Base-by-base conservation (phyloP, 345 rosid genomes). In the Gossypium mustelinum region DNA sequence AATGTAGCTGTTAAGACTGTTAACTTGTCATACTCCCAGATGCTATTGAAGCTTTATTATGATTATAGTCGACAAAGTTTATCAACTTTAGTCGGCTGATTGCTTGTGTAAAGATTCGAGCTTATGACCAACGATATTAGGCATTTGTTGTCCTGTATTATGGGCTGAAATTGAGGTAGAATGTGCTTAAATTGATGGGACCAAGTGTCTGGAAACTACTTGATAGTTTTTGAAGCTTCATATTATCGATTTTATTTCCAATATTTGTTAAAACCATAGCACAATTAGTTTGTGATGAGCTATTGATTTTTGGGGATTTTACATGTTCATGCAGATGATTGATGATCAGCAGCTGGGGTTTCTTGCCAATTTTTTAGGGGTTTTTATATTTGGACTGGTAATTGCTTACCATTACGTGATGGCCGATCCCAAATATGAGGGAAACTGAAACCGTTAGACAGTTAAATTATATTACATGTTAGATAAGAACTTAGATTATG, bases 341-440 rank as follows among this genome's bases (percentile, higher is more conserved):
- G 93, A 88, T 59, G 96, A 94, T 77, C 89, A 84, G 75, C 89
- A 82, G 75, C 82, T 90, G 77, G 93, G 96, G 12, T 90, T 89
- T 84, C 79, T 87, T 45, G 89, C 90, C 81, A 92, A 88, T 75
- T 87, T 94, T 75, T 92, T 94, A 5, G 98, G 97, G 29, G 83
- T 88, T 75, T 92, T 87, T 82, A 87, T 90, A 52, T 92, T 92
- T 78, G 83, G 77, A 1, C 79, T 89, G 83, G 94, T 94, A 75
- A 89, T 92, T 14, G 97, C 96, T 0, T 92, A 94, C 82, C 98
- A 92, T 75, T 92, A 84, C 56, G 90, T 90, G 71, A 71, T 87
- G 83, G 96, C 94, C 72, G 97, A 92, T 73, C 94, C 97, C 16
- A 92, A 90, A 74, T 90, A 82, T 68, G 96, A 90, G 71, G 85